phyloP scores from a whole-genome alignment of 129 eudicot species.

The Scalesia atractyloides region DNA sequence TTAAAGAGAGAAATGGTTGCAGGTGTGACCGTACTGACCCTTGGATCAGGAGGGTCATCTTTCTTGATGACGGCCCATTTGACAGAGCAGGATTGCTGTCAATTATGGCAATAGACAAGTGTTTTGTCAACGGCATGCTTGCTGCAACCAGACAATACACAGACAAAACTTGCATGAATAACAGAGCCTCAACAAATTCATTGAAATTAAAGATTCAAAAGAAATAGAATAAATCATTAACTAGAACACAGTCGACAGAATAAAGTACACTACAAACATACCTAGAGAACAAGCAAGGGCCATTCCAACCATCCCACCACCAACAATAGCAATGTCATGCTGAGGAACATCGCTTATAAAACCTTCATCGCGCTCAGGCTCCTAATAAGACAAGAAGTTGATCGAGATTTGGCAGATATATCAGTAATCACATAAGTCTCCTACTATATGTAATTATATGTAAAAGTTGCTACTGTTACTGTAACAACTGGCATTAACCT shows the following conservation, averaged over 20 bases:
- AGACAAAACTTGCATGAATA: constrained; percentile 16
- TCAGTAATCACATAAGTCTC: constrained; percentile 5
- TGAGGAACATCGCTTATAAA: constrained; percentile 44
- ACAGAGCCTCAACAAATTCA: constrained; percentile 1
- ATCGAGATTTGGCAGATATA: background rate
- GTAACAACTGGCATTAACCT: background rate
- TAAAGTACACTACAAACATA: constrained; percentile 27
- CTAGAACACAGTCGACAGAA: background rate
- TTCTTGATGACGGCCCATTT: constrained; percentile 52
- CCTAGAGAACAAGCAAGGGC: constrained; percentile 94
- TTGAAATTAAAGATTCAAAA: background rate
- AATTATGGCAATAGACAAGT: constrained; percentile 81
- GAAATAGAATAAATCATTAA: background rate
- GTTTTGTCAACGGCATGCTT: constrained; percentile 71
- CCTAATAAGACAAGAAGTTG: constrained; percentile 25
- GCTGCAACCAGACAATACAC: constrained; percentile 56
- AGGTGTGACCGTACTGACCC: constrained; percentile 99
- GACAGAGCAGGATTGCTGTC: constrained; percentile 88
- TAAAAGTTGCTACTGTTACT: no score
- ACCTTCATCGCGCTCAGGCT: constrained; percentile 27
- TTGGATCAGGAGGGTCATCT: constrained; percentile 92
- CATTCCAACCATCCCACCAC: constrained; percentile 99
- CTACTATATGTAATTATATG: background rate
- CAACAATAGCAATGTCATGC: constrained; percentile 93
- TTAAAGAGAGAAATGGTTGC: constrained; percentile 79